Base-by-base conservation (phyloP, 2,329 filamentous ascomycete species). In the Colletotrichum karsti region DNA sequence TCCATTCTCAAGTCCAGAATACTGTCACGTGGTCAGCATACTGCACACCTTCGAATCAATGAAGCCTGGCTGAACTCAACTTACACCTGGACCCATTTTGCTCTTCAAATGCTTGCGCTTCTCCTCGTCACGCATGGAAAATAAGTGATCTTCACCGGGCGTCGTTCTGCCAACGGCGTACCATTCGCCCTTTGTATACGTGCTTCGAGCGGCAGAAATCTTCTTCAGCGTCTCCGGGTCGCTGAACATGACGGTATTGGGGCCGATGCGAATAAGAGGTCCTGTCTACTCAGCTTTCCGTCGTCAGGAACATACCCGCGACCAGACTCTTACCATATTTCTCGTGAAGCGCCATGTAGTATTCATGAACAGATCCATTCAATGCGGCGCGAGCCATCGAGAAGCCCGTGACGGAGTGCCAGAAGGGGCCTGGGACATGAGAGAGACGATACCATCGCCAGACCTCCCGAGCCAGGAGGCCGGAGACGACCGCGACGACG, bases 61-160 rank as follows among this genome's bases (percentile, higher is more conserved):
- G 3, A 24, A 8, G 3, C 0, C 44, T 26, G 24, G 8, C 20
- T 7, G 24, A 26, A 10, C 42, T 54, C 4, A 9, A 70, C 75
- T 70, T 73, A 77, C 74, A 30, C 84, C 87, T 1, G 82, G 75
- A 7, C 82, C 81, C 78, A 88, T 82, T 71, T 86, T 84, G 54
- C 78, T 78, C n/a, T 80, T 78, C 56, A 83, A 71, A 54, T 73
- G 67, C 7, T 73, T 78, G 67, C 88, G 86, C 37, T 76, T 76
- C 30, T 78, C 79, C 48, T 78, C 77, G 37, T 77, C 76, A 26
- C 73, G 71, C 69, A 73, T 72, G 3, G 74, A 76, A 46, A 78
- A 75, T 0, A 77, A 56, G 44, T 76, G 77, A 51, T 78, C 77
- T 44, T 74, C 72, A 13, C 72, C 72, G 74, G 30, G 77, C 56